Conservation (phyloP, 2,329 filamentous ascomycete species). For the Fusarium pininemorale region DNA sequence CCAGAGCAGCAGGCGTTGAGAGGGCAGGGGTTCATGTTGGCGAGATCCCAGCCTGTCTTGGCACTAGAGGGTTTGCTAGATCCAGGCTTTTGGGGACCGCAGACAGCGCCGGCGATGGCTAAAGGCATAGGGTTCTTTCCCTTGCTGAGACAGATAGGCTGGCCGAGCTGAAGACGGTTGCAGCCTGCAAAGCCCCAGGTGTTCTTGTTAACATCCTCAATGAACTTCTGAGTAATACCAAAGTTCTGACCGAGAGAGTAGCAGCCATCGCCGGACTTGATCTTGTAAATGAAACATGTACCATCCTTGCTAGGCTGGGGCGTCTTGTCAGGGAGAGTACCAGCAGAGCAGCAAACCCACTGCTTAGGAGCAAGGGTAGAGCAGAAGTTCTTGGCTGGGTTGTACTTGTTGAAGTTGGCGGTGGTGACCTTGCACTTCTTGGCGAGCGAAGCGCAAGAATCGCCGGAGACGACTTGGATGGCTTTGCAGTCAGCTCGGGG, state of each 20-base stretch:
- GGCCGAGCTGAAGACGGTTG: slow-evolving; percentile 35
- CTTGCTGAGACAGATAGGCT: slow-evolving; percentile 48
- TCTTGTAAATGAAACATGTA: slow-evolving; percentile 46
- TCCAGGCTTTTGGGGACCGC: slow-evolving; percentile 47
- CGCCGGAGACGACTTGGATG: slow-evolving; percentile 46
- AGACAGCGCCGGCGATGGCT: slow-evolving; percentile 43
- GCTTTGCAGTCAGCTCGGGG: slow-evolving; percentile 37
- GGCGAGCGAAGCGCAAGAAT: slow-evolving; percentile 51
- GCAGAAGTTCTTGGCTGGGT: slow-evolving; percentile 47
- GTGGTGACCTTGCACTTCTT: slow-evolving; percentile 50
- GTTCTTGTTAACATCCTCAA: slow-evolving; percentile 50
- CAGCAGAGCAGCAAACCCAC: slow-evolving; percentile 50
- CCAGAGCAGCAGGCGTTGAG: slow-evolving; percentile 54
- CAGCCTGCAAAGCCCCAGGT: slow-evolving; percentile 53
- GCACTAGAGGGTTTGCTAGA: slow-evolving; percentile 37
- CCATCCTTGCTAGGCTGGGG: slow-evolving; percentile 50
- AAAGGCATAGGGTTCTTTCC: slow-evolving; percentile 49
- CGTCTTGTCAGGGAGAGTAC: slow-evolving; percentile 45
- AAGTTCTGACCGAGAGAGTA: slow-evolving; percentile 43
- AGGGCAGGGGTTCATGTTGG: slow-evolving; percentile 57
- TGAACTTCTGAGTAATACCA: slow-evolving; percentile 48
- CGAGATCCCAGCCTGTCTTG: slow-evolving; percentile 44
- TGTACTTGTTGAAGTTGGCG: slow-evolving; percentile 51
- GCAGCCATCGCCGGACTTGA: slow-evolving; percentile 48
- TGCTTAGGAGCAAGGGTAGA: slow-evolving; percentile 45